phyloP scores from a whole-genome alignment of 1,139 yeast species.

The Entelexis paramagnoliae region DNA sequence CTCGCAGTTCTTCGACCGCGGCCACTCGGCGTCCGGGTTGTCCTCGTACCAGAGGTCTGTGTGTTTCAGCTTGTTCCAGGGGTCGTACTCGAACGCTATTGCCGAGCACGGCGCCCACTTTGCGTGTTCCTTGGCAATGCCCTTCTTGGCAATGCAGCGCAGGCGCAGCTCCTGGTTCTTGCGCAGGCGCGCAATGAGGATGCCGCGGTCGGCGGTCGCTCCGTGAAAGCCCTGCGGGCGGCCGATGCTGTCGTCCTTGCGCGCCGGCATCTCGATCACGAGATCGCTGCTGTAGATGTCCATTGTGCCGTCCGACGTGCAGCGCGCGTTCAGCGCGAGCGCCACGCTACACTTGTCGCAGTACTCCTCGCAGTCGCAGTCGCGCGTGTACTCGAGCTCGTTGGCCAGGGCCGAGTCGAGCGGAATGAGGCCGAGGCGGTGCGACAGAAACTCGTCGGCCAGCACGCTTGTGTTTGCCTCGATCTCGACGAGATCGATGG shows the following conservation, averaged over 20 bases:
- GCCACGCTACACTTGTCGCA: slow-evolving; percentile 92
- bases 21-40: slow-evolving; percentile 87
- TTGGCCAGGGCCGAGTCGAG: slow-evolving; percentile 78
- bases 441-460: slow-evolving; percentile 94
- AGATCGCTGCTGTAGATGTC: slow-evolving; percentile 85
- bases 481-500: slow-evolving; percentile 92
- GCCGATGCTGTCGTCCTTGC: slow-evolving; percentile 41
- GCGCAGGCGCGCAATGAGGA: slow-evolving; percentile 78
- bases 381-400: slow-evolving; percentile 58
- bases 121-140: slow-evolving; percentile 96
- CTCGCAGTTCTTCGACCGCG: slow-evolving; percentile 72
- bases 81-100: slow-evolving; percentile 96
- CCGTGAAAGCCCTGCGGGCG: slow-evolving; percentile 39
- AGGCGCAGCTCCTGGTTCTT: slow-evolving; percentile 84
- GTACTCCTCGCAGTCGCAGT: slow-evolving; percentile 95
- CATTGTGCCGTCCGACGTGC: slow-evolving; percentile 80
- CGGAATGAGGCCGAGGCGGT: slow-evolving; percentile 85
- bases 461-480: slow-evolving; percentile 86
- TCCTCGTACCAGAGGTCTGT: slow-evolving; percentile 96
- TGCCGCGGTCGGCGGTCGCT: slow-evolving; percentile 54
- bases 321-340: slow-evolving; percentile 72
- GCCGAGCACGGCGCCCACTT: slow-evolving; percentile 98
- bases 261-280: slow-evolving; percentile 39
- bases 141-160: slow-evolving; percentile 93
- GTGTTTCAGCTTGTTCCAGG: slow-evolving; percentile 95